phyloP scores from a whole-genome alignment of 768 basidiomycete species.

The Leccinum disarticulatum region DNA sequence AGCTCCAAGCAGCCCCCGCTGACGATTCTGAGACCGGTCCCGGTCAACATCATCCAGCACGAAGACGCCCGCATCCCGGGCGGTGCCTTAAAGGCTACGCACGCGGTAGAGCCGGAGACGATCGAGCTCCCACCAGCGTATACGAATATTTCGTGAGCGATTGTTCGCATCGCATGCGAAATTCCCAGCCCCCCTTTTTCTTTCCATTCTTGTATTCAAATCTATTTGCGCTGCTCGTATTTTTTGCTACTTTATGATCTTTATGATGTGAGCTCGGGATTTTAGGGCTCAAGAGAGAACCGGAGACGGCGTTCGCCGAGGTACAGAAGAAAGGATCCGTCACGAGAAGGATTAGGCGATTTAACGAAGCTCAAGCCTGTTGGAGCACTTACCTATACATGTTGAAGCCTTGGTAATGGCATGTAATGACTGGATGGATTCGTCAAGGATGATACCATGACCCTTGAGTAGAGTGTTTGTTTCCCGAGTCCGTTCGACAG shows the following conservation, averaged over 20 bases:
- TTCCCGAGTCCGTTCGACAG: slow-evolving; percentile 76
- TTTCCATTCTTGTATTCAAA: background rate
- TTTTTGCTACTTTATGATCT: background rate
- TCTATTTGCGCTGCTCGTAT: background rate
- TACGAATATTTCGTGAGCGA: background rate
- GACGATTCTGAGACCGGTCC: background rate
- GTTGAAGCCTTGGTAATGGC: slow-evolving; percentile 38
- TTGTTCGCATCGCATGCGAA: background rate
- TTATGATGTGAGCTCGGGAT: slow-evolving; percentile 24
- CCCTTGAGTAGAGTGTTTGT: slow-evolving; percentile 57
- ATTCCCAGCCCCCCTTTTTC: background rate
- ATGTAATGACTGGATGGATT: slow-evolving; percentile 10
- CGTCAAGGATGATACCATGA: slow-evolving; percentile 45
- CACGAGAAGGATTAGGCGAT: slow-evolving; percentile 14
- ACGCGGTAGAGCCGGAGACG: background rate
- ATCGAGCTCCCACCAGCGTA: background rate
- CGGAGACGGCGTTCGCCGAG: slow-evolving; percentile 47
- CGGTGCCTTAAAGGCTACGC: background rate
- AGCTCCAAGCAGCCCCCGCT: background rate
- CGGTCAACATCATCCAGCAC: background rate
- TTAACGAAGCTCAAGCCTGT: slow-evolving; percentile 17
- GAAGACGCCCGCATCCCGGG: background rate
- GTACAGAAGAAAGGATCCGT: slow-evolving; percentile 19
- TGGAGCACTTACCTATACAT: slow-evolving; percentile 35
- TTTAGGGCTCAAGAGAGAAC: slow-evolving; percentile 45